Evolutionary conservation across 148 eudicot genomes (phyloP), one percentile per base, ranked within the genome.

Genomic region (Silene uniflora): DNA sequence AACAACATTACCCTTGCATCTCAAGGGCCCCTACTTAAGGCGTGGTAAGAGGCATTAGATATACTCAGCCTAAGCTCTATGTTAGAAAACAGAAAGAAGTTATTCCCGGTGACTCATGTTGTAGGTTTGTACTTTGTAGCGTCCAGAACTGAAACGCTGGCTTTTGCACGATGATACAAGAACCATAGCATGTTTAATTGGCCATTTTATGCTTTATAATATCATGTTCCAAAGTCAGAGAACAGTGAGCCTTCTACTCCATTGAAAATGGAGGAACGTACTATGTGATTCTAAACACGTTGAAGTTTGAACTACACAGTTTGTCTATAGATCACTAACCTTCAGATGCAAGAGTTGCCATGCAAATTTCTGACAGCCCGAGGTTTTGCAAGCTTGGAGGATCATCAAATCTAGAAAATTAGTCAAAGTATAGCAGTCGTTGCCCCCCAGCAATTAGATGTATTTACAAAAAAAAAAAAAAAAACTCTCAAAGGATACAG

Each of bases 291-390:
- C 49, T 58, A 11, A 14, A 67, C 55, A 32, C 59, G 21, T n/a
- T n/a, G 3, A 3, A 29, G 1, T 1, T 35, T 17, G 67, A 55
- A 10, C 21, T 52, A 21, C 32, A 29, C 66, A 44, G 62, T 25
- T 46, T 39, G 0, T 0, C 11, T 14, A 39, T 63, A 44, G 1
- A 55, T 69, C 61, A 76, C 96, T 84, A 49, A 94, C 98, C 98
- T 88, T 88, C 84, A 72, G 96, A 88, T 66, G 91, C 93, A 65
- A 95, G 89, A 11, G 96, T 87, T 61, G 98, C 97, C 60, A 95
- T 87, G 78, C 87, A 85, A 46, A 76, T 89, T 73, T 92, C 96
- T 63, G 98, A 95, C 65, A 95, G 87, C 10, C 98, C 98, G 76
- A 95, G 89, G 61, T 81, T 87, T 80, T 79, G 81, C 74, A 95